Percentiles rank a stretch among this genome's conserved stretches.
Conservation (phyloP, 202 grass and related monocot species). For the Miscanthus sacchariflorus region DNA sequence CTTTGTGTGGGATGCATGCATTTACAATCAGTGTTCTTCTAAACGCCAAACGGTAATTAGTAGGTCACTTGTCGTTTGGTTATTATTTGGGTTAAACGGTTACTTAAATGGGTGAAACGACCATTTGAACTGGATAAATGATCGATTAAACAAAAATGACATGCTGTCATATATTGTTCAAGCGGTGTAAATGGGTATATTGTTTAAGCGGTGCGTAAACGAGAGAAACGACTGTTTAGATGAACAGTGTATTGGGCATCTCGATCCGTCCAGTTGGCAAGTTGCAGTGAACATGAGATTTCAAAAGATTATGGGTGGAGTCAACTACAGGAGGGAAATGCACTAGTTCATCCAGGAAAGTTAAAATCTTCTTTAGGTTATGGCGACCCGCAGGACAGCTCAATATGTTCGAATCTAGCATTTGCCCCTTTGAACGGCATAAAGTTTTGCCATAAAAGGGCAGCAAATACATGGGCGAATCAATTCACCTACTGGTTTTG, state of each 20-base stretch:
- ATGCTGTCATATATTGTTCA: too few relatives aligned
- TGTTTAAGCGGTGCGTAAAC: too few relatives aligned
- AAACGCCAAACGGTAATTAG: too few relatives aligned
- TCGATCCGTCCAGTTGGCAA: constrained; percentile 2
- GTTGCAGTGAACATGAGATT: background rate
- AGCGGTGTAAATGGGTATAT: too few relatives aligned
- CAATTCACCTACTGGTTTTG: constrained; percentile 13
- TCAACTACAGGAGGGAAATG: constrained; percentile 34
- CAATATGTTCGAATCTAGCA: background rate
- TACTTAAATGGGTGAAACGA: background rate
- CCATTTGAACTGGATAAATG: background rate
- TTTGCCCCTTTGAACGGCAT: background rate
- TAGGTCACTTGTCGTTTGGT: too few relatives aligned
- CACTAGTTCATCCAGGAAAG: background rate
- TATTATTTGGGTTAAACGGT: background rate
- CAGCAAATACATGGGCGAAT: constrained; percentile 21
- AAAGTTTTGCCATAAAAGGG: background rate
- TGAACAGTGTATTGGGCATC: constrained; percentile 6
- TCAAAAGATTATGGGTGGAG: constrained; percentile 32
- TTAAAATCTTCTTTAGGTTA: constrained; percentile 6
- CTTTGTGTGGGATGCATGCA: background rate
- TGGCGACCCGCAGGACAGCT: background rate
- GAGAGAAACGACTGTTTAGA: background rate
- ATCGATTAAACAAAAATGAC: background rate
- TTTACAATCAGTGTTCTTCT: background rate